Conservation (phyloP, 495 filamentous ascomycete species). For the Podospora pseudopauciseta region DNA sequence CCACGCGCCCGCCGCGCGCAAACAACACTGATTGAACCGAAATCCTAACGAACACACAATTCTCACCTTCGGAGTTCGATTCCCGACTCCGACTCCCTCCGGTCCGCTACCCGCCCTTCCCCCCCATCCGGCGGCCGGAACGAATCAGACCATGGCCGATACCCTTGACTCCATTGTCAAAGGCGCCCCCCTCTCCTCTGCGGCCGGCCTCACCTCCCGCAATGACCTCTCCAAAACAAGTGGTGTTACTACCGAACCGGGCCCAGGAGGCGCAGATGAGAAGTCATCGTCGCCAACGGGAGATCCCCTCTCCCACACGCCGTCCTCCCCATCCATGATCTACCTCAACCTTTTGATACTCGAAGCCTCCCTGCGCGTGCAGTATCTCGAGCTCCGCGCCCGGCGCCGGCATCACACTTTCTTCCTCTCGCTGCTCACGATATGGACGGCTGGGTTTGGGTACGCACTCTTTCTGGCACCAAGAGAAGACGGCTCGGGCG, state of each 20-base stretch:
- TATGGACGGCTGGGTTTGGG: conserved; percentile 78
- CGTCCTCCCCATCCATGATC: conserved; percentile 89
- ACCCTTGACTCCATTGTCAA: conserved; percentile 85
- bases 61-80: not conserved
- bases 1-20: not conserved
- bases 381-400: conserved; percentile 85
- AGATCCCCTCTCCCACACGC: conserved; percentile 76
- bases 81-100: not conserved
- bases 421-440: conserved; percentile 71
- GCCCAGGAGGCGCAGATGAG: not conserved
- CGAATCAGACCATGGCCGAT: conserved; percentile 40
- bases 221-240: conserved; percentile 32
- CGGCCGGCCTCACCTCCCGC: conserved; percentile 31
- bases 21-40: not conserved
- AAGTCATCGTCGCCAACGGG: conserved; percentile 31
- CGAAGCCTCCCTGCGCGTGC: conserved; percentile 86
- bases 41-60: not conserved
- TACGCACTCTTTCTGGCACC: conserved; percentile 87
- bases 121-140: not conserved
- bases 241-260: conserved; percentile 31
- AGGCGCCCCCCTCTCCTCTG: conserved; percentile 54
- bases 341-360: conserved; percentile 97
- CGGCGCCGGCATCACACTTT: conserved; percentile 93
- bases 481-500: conserved; percentile 81
- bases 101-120: not conserved